Conservation (phyloP, 1,284 basidiomycete genomes). For the Trichosporon inkin region DNA sequence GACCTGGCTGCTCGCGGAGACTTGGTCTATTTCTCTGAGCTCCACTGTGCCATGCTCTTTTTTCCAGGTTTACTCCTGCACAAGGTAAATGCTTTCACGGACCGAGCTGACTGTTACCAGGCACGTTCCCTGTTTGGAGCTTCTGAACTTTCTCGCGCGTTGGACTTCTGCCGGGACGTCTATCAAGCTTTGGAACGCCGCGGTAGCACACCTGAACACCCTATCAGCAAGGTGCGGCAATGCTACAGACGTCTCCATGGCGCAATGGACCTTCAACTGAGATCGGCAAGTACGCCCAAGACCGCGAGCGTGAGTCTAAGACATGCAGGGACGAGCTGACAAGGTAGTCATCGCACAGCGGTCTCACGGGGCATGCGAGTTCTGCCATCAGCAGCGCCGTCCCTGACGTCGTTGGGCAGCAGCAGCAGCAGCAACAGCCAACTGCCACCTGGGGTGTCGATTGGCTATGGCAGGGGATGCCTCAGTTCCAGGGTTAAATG, state of each 20-base stretch:
- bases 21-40: constrained; percentile 15
- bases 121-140: background rate
- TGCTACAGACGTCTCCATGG: background rate
- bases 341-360: background rate
- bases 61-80: constrained; percentile 13
- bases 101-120: background rate
- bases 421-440: background rate
- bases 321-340: background rate
- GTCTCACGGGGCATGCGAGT: background rate
- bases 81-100: constrained; percentile 1
- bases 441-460: background rate
- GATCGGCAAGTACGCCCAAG: background rate
- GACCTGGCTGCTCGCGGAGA: background rate
- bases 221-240: background rate
- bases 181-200: background rate
- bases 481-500: background rate
- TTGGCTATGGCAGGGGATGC: constrained; percentile 1
- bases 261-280: background rate
- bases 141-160: background rate
- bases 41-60: constrained; percentile 1
- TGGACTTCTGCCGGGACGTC: background rate
- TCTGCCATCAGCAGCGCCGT: background rate
- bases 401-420: background rate
- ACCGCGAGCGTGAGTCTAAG: background rate
- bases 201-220: background rate